Evolutionary conservation across 2,329 filamentous ascomycete species (phyloP), one percentile per base, ranked within the genome.

Genomic region (Podosphaera leucotricha): DNA sequence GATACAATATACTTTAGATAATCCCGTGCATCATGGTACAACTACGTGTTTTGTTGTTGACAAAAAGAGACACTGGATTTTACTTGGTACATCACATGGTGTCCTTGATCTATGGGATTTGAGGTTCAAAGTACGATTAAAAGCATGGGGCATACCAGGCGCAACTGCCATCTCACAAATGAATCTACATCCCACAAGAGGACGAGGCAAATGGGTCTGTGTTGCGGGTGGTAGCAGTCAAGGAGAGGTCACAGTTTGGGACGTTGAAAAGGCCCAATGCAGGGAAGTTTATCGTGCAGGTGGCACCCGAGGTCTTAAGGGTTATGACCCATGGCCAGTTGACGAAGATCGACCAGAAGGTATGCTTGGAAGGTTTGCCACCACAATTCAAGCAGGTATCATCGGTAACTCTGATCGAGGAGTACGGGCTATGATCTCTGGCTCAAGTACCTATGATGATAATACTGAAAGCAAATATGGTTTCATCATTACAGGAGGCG

Each of bases 51-150:
- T 98, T 60, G 87, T 81, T 54, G 70, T 93, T 26, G 85, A 94
- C 55, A 72, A 75, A 46, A 82, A 77, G 56, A 77, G 80, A 43
- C 85, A 90, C 55, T 98, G 90, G 90, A 66, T 98, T 2, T 70
- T 92, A 1, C 64, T 95, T 0, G 90, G 86, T 30, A 98, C 92
- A 0, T 83, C 84, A 0, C 86, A 95, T 57, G 90, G 92, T 30
- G 78, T 95, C 22, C 66, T 98, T 6, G 81, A 92, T 57, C 69
- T 98, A 1, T 98, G 90, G 90, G 90, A 98, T 60, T 67, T 98
- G 36, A 79, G 90, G n/a, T 98, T 98, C 66, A 80, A 76, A 51
- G 72, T 95, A 53, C 74, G 84, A 19, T 66, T 95, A 20, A 85
- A 82, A 58, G 81, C 78, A 13, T 95, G 86, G 84, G 84, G 84